Percentiles rank a stretch among this genome's conserved stretches.
Conservation (phyloP, 1,284 basidiomycete genomes). For the Tetrapyrgos nigripes region DNA sequence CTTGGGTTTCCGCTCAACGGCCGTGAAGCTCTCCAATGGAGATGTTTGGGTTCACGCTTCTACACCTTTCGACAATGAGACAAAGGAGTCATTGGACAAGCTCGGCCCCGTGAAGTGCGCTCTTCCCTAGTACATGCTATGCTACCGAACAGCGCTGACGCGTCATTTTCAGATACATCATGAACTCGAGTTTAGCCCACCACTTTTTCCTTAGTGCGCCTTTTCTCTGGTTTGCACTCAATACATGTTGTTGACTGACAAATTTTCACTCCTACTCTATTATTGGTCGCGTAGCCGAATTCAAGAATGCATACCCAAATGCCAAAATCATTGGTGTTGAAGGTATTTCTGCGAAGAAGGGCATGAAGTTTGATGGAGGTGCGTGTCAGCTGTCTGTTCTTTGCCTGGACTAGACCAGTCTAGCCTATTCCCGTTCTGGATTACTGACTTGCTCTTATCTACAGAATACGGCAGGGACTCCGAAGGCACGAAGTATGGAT, state of each 20-base stretch:
- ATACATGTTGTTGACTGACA: not conserved
- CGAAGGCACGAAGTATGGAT: constrained; percentile 73
- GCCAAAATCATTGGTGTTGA: constrained; percentile 69
- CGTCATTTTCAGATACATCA: constrained; percentile 58
- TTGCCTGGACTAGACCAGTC: no score
- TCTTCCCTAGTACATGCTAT: constrained; percentile 10
- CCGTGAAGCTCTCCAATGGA: constrained; percentile 64
- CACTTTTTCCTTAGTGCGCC: constrained; percentile 65
- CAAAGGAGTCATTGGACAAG: constrained; percentile 72
- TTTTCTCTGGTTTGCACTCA: not conserved
- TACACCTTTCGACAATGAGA: constrained; percentile 78
- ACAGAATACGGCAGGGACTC: constrained; percentile 73
- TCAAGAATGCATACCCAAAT: constrained; percentile 76
- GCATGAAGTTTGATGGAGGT: constrained; percentile 66
- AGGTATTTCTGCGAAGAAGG: constrained; percentile 34
- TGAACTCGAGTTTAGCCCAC: constrained; percentile 70
- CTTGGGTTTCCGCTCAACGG: constrained; percentile 73
- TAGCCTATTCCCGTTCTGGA: no score
- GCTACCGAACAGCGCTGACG: not conserved
- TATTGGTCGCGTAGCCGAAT: constrained; percentile 53
- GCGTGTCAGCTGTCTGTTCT: not conserved
- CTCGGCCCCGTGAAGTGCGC: constrained; percentile 81
- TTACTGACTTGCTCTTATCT: no score
- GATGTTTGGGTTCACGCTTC: constrained; percentile 85
- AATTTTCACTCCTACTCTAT: not conserved